Evolutionary conservation across 768 basidiomycete genomes (phyloP).

Genomic region (Lactarius psammicola): DNA sequence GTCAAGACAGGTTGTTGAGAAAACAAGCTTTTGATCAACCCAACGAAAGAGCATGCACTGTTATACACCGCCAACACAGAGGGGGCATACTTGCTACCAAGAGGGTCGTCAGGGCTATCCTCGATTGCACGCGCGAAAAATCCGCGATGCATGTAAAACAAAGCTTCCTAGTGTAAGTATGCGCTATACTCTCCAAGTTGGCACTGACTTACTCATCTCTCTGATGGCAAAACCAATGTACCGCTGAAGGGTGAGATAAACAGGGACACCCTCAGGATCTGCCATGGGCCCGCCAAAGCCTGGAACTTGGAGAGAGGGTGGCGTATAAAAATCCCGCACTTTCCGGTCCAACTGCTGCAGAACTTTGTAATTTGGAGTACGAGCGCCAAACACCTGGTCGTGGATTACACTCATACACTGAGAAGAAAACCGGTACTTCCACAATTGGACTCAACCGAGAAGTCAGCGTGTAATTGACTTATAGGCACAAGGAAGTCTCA

Average conservation of each 20-base stretch:
- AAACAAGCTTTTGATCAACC: slow-evolving; percentile 59
- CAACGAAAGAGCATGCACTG: slow-evolving; percentile 68
- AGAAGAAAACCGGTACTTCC: slow-evolving; percentile 67
- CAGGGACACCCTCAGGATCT: slow-evolving; percentile 45
- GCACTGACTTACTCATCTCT: slow-evolving; percentile 55
- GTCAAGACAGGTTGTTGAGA: slow-evolving; percentile 65
- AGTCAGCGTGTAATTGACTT: slow-evolving; percentile 8
- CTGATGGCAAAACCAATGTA: slow-evolving; percentile 65
- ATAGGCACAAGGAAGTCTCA: slow-evolving; percentile 36
- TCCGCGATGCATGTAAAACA: slow-evolving; percentile 74
- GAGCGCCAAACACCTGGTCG: slow-evolving; percentile 66
- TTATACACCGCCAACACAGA: slow-evolving; percentile 68
- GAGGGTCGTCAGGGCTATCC: slow-evolving; percentile 59
- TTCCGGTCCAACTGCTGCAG: slow-evolving; percentile 66
- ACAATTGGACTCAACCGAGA: slow-evolving; percentile 50
- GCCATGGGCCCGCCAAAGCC: slow-evolving; percentile 52
- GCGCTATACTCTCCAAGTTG: neutral
- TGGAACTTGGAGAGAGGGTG: slow-evolving; percentile 60
- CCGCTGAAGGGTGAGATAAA: slow-evolving; percentile 64
- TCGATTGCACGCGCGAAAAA: slow-evolving; percentile 71
- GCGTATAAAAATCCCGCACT: slow-evolving; percentile 61
- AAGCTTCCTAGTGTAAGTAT: slow-evolving; percentile 38
- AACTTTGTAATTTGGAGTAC: slow-evolving; percentile 56
- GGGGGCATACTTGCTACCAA: slow-evolving; percentile 65
- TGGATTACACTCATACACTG: slow-evolving; percentile 63